phyloP scores from a whole-genome alignment of 148 eudicot species.

The Rheum nobile region DNA sequence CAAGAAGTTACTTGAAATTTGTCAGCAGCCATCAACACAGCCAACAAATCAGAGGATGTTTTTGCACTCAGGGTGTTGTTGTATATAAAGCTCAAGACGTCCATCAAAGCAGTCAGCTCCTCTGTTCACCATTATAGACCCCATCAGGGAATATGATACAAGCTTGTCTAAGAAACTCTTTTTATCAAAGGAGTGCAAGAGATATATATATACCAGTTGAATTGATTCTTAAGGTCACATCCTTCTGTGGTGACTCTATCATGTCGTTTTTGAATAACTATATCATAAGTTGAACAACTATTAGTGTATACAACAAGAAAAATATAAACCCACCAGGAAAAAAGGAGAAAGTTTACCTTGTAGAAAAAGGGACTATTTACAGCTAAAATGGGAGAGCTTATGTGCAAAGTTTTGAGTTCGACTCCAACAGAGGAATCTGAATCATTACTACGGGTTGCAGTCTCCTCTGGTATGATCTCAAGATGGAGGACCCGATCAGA shows the following conservation, averaged over 20 bases:
- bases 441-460: neutral
- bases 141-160: too few relatives aligned
- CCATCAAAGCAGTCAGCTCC: slow-evolving; percentile 64
- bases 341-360: neutral
- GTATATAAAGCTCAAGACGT: slow-evolving; percentile 69
- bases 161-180: neutral
- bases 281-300: neutral
- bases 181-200: neutral
- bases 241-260: neutral
- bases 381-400: neutral
- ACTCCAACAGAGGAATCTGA: neutral
- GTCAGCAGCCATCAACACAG: slow-evolving; percentile 71
- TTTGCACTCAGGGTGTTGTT: slow-evolving; percentile 43
- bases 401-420: neutral
- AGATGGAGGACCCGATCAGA: too few relatives aligned
- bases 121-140: slow-evolving; percentile 29
- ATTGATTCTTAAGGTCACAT: neutral
- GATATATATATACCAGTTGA: neutral
- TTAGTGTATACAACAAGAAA: neutral
- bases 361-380: neutral
- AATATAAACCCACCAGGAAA: neutral
- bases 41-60: slow-evolving; percentile 43
- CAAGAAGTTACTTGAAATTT: slow-evolving; percentile 76
- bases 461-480: too few relatives aligned
- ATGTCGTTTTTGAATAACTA: neutral